These are phyloP conservation scores for Colletotrichum liriopes DNA, from an alignment of 2,329 filamentous ascomycete genomes.

Conservation along the genomic window DNA sequence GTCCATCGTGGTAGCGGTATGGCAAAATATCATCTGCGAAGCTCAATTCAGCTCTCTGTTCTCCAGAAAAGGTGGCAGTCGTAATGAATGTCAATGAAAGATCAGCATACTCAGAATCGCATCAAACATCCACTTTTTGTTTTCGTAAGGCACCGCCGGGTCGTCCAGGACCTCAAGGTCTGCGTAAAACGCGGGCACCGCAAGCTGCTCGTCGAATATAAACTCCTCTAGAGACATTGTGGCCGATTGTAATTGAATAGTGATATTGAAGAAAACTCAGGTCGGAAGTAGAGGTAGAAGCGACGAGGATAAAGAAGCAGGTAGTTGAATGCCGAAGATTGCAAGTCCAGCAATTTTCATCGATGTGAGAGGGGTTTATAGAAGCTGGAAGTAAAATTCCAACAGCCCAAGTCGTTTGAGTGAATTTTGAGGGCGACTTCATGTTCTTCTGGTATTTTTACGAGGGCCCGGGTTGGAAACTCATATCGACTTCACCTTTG, in stretches of 20 bases:
- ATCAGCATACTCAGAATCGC: background rate
- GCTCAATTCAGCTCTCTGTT: background rate
- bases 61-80: background rate
- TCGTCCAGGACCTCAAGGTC: slow-evolving; percentile 12
- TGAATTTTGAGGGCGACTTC: background rate
- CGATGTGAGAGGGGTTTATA: background rate
- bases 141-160: background rate
- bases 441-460: background rate
- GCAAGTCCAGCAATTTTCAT: background rate
- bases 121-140: slow-evolving; percentile 23
- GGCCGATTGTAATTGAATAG: background rate
- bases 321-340: background rate
- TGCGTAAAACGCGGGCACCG: background rate
- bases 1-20: slow-evolving; percentile 5
- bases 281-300: background rate
- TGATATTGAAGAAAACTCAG: background rate
- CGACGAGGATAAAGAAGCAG: background rate
- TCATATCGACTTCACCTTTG: background rate
- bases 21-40: slow-evolving; percentile 12
- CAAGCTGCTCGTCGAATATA: background rate
- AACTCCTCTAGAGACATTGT: background rate
- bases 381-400: rapidly evolving
- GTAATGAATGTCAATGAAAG: background rate
- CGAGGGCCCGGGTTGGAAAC: background rate
- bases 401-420: background rate